Evolutionary conservation across 2,329 filamentous ascomycete species (phyloP), one percentile per base, ranked within the genome.

Genomic region (Lachnellula cervina): DNA sequence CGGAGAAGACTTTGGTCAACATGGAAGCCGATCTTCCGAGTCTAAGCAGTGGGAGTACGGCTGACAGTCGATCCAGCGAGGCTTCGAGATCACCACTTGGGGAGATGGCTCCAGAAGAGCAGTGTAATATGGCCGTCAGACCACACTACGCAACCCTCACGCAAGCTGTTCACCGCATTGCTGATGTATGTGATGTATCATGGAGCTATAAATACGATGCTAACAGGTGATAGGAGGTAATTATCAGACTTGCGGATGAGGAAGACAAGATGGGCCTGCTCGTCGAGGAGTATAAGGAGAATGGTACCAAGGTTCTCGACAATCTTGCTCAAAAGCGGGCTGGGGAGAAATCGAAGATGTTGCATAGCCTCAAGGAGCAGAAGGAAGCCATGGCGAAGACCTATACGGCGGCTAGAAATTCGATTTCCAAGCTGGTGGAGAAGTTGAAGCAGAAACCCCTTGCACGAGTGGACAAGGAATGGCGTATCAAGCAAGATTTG

Each of bases 191-290:
- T 60, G 7, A 23, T 16, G 34, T n/a, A 17, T 14, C 28, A 6
- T 37, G 23, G 2, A 14, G 6, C 19, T 35, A 16, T 35, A 5
- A 21, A 13, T 25, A 51, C 11, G 1, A 42, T 48, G 25, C 64
- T 69, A 54, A 69, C 42, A 50, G 13, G n/a, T 28, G 11, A 6
- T 28, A 70, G 68, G 66, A 68, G 43, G 52, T 70, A 40, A 61
- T 70, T 17, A 62, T 67, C 28, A 57, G 62, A 25, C 52, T 70
- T 11, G 46, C 60, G 3, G 49, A 60, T 5, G 63, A 69, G 54
- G 68, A 70, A 51, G 64, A 68, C 51, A 59, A 54, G 7, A 64
- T 69, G 53, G 61, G 50, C 5, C 56, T 67, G 14, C 49, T 70
- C 14, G 60, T 66, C 5, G 47, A 59, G 5, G 64, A 70, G 48